Evolutionary conservation across 441 rosid genomes (phyloP).

Genomic region (Biscutella auriculata): DNA sequence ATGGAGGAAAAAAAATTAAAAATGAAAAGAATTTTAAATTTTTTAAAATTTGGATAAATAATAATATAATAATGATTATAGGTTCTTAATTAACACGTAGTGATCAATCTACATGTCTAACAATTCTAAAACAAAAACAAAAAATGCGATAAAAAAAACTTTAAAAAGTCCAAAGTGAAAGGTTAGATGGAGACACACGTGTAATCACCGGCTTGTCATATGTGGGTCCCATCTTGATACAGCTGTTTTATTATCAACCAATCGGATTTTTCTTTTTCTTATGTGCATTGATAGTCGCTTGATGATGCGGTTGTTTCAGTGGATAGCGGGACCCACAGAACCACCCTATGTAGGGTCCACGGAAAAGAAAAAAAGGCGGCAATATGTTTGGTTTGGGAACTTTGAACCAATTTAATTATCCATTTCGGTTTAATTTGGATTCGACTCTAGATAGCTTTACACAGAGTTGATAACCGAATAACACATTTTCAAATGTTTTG

Average conservation of each 20-base stretch:
- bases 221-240: background rate
- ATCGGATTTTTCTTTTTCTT: background rate
- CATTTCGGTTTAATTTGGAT: too few species aligned
- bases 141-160: too few species aligned
- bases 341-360: constrained; percentile 4
- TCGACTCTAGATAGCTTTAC: too few species aligned
- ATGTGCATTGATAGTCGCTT: constrained; percentile 13
- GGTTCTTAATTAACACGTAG: too few species aligned
- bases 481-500: too few species aligned
- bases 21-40: too few species aligned
- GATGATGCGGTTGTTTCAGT: constrained; percentile 21
- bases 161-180: background rate
- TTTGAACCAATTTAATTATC: background rate
- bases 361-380: background rate
- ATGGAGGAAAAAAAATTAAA: too few species aligned
- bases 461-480: too few species aligned
- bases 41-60: too few species aligned
- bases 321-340: constrained; percentile 11
- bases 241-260: background rate
- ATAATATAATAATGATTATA: too few species aligned
- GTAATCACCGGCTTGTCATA: constrained; percentile 9
- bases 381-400: background rate
- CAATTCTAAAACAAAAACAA: too few species aligned
- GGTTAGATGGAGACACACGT: constrained; percentile 5
- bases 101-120: too few species aligned